A percentile compares a stretch with the other conserved stretches of the same genome.
Conservation (phyloP, 2,329 filamentous ascomycete genomes). For the Escovopsis sp. region DNA sequence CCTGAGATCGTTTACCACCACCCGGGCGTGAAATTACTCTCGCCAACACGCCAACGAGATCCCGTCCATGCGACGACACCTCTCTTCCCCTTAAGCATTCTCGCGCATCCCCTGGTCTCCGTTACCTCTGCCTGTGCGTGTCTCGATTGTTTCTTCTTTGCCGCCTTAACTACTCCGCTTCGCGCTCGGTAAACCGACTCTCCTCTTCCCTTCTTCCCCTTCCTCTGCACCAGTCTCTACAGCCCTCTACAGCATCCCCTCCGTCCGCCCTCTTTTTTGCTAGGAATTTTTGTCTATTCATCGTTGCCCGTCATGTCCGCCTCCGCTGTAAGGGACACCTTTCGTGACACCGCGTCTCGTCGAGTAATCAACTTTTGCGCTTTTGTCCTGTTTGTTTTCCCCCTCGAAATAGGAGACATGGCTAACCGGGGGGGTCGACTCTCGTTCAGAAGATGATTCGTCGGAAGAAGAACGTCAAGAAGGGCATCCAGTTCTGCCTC, state of each 20-base stretch:
- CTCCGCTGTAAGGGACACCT: slow-evolving; percentile 6
- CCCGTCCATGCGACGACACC: slow-evolving; percentile 2
- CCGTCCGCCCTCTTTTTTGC: background rate
- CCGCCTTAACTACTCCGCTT: slow-evolving; percentile 3
- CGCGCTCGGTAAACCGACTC: no score
- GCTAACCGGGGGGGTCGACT: background rate
- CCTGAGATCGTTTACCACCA: slow-evolving; percentile 2
- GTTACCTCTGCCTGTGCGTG: slow-evolving; percentile 2
- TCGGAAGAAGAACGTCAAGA: slow-evolving; percentile 99
- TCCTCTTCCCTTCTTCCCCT: background rate
- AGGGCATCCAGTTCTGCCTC: slow-evolving; percentile 99
- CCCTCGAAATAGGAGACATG: background rate
- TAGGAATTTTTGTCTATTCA: background rate
- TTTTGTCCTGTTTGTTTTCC: background rate
- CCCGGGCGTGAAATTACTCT: slow-evolving; percentile 5
- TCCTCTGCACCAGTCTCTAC: background rate
- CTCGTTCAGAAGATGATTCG: slow-evolving; percentile 78
- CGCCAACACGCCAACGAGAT: slow-evolving; percentile 4
- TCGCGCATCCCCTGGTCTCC: slow-evolving; percentile 6
- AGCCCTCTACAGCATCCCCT: background rate
- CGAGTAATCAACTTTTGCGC: background rate
- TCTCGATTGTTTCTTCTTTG: slow-evolving; percentile 3
- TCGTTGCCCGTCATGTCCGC: slow-evolving; percentile 12
- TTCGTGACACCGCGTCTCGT: background rate
- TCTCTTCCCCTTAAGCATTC: slow-evolving; percentile 5